Evolutionary conservation across 2,329 filamentous ascomycete genomes (phyloP), one percentile per base, ranked within the genome.

Genomic region (Fusarium palustre): DNA sequence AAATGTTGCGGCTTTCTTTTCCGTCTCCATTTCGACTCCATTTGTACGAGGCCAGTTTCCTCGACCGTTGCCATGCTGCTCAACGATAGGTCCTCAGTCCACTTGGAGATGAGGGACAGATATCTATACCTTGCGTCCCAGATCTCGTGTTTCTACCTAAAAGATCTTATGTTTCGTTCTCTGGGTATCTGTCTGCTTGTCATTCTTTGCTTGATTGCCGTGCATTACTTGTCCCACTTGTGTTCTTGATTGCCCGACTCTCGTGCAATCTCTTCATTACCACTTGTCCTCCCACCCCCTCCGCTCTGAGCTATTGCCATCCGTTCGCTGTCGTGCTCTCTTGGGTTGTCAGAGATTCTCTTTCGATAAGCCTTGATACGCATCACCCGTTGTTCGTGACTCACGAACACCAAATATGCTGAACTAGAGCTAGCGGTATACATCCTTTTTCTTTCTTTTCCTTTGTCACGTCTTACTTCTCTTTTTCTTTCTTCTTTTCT

Each of bases 331-430:
- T 74, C 65, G 59, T 66, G 64, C 59, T 57, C 63, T 68, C 68
- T 62, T 57, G 48, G 58, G 16, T 61, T 54, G 62, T 64, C 43
- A 59, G 47, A 55, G 58, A 28, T 47, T 31, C 47, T 56, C 45
- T 56, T 33, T 63, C 65, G 59, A 69, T 54, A 64, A 69, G 43
- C 49, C 43, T 52, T 59, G 64, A 68, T 56, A 73, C 62, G 47
- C 55, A 53, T 58, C 42, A 59, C 52, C 61, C 24, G 39, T 66
- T 68, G 69, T 72, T 71, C 68, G 73, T 75, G 73, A 75, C 52
- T 75, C 73, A 73, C 72, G 46, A 73, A 68, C 63, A 66, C 67
- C 50, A 64, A 50, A 65, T 41, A 75, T 75, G 73, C 65, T 59
- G 48, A 71, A 61, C 33, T 72, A 69, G 61, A 67, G 52, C 43